Evolutionary conservation across 768 basidiomycete species (phyloP), one percentile per base, ranked within the genome.

Genomic region (Candolleomyces eurysporus): DNA sequence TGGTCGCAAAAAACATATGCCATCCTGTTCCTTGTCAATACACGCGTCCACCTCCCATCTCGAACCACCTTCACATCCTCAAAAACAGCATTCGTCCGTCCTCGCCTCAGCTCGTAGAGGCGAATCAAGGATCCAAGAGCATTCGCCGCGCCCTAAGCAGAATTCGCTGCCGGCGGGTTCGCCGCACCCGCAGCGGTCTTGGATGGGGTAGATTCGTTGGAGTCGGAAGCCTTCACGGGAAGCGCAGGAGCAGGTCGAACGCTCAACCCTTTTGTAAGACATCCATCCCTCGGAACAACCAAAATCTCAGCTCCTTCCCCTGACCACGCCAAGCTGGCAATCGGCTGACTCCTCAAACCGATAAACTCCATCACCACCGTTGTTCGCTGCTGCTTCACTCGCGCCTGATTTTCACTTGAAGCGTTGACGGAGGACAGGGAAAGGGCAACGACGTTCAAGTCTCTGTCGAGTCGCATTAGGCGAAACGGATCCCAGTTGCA

Each of bases 1-100:
- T 90, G 8, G 87, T 77, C 8, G 88, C 84, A 68, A 92, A n/a
- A 94, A 0, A 93, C 74, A 73, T 94, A 91, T 19, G 87, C 73
- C 0, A 85, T 89, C 59, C 85, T 71, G 65, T 86, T 86, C 68
- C 76, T 67, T 43, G 88, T 91, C n/a, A 80, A 83, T 39, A 92
- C 72, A 3, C 84, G 91, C 17, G 86, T 71, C 89, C 89, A 93
- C 40, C 87, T 72, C 17, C 86, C 87, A 66, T 88, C 87, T 8
- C 63, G 57, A 7, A 79, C 79, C 81, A 84, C 86, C 26, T 73
- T 74, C 14, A 88, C 73, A 14, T 72, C 73, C 57, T 87, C 84
- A 16, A 94, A 81, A 5, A 83, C 73, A 6, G 86, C 90, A 3
- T 79, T 78, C 19, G 90, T 91, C 26, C 83, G 76, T 5, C 92